Percentiles rank a stretch among this genome's conserved stretches.
phyloP scores from a whole-genome alignment of 257 asterid species.

The Verbena officinalis region DNA sequence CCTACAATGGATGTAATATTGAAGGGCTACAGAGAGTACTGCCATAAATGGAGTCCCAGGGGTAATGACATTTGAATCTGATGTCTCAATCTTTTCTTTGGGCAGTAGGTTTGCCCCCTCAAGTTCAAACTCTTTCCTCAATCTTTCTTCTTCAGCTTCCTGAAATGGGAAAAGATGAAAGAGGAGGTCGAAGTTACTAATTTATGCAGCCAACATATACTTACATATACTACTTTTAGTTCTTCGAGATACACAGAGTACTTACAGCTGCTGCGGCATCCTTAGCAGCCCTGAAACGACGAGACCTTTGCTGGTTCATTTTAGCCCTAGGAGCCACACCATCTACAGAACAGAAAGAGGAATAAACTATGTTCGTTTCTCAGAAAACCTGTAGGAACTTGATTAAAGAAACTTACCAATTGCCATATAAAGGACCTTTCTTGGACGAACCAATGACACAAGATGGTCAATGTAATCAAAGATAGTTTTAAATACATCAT shows the following conservation, averaged over 20 bases:
- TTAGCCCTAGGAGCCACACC: slow-evolving; percentile 99
- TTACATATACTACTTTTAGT: slow-evolving; percentile 16
- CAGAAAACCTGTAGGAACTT: slow-evolving; percentile 13
- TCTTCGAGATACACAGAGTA: slow-evolving; percentile 25
- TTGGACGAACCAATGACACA: slow-evolving; percentile 85
- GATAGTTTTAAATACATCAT: slow-evolving; percentile 78
- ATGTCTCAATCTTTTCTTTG: slow-evolving; percentile 81
- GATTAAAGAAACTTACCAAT: slow-evolving; percentile 63
- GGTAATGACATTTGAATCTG: slow-evolving; percentile 93
- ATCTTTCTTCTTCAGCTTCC: slow-evolving; percentile 91
- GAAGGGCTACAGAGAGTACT: slow-evolving; percentile 89
- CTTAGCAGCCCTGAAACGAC: slow-evolving; percentile 99
- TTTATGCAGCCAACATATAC: slow-evolving; percentile 16
- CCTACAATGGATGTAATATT: slow-evolving; percentile 81
- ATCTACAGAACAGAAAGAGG: slow-evolving; percentile 49
- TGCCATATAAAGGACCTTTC: slow-evolving; percentile 94
- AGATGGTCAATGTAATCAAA: slow-evolving; percentile 94
- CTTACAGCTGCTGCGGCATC: slow-evolving; percentile 96
- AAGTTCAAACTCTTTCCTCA: slow-evolving; percentile 70
- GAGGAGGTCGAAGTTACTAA: slow-evolving; percentile 25
- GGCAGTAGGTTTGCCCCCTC: slow-evolving; percentile 57
- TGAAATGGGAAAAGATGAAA: slow-evolving; percentile 36
- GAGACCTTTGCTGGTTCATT: slow-evolving; percentile 98
- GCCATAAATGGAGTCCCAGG: slow-evolving; percentile 98
- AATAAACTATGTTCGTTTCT: slow-evolving; percentile 20